Evolutionary conservation across 192 early-diverging fungal species (phyloP).

Genomic region (Coemansia sp.): DNA sequence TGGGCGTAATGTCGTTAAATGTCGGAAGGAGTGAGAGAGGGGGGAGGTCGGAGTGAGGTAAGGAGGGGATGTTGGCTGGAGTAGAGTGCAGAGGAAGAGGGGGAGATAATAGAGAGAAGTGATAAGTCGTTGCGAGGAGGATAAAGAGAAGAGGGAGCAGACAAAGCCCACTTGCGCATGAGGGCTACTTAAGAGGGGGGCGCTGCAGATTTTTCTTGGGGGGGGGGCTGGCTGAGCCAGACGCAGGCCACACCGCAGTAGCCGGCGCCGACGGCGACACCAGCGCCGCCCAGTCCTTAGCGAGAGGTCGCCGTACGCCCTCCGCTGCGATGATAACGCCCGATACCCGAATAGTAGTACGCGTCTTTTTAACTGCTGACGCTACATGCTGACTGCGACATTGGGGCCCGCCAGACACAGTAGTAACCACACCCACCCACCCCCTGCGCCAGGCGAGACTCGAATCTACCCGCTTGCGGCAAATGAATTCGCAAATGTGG

Average conservation of each 20-base stretch:
- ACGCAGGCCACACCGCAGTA: conserved; percentile 10
- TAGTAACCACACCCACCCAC: background rate
- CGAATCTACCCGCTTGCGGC: background rate
- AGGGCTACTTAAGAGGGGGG: conserved; percentile 26
- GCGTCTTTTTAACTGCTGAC: background rate
- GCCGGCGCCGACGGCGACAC: background rate
- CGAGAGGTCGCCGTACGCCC: background rate
- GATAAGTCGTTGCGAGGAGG: conserved; percentile 10
- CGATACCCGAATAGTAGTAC: background rate
- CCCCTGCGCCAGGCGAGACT: background rate
- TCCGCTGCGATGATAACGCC: background rate
- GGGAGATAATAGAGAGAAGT: conserved; percentile 17
- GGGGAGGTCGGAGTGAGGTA: conserved; percentile 15
- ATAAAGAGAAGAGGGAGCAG: conserved; percentile 34
- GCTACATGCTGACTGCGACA: background rate
- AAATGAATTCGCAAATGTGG: conserved; percentile 3
- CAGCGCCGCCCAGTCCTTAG: background rate
- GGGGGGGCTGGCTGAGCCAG: conserved; percentile 10
- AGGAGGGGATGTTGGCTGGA: conserved; percentile 23
- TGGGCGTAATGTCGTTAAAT: conserved; percentile 8
- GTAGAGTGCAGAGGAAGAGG: conserved; percentile 44
- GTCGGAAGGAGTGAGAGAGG: conserved; percentile 10
- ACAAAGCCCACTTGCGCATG: conserved; percentile 16
- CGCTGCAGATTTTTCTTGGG: conserved; percentile 41
- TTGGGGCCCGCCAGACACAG: background rate